These are phyloP conservation scores for Kwoniella shivajii DNA, from an alignment of 1,284 basidiomycete species.

Conservation along the genomic window DNA sequence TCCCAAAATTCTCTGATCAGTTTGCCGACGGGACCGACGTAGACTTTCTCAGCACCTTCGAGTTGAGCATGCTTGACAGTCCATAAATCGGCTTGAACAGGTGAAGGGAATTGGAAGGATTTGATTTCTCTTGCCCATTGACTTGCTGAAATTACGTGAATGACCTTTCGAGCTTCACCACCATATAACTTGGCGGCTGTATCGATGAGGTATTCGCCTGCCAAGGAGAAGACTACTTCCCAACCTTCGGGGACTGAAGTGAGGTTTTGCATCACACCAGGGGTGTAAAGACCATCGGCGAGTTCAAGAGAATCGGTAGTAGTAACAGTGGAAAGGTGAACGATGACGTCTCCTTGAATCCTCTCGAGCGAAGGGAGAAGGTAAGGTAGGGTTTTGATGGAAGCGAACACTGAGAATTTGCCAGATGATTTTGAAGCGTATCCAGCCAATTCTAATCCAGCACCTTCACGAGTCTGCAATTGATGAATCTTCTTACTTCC, in stretches of 20 bases:
- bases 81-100: conserved; percentile 21
- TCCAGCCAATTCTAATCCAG: conserved; percentile 79
- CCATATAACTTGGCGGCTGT: conserved; percentile 59
- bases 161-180: conserved; percentile 31
- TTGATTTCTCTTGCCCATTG: conserved; percentile 42
- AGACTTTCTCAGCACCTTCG: conserved; percentile 29
- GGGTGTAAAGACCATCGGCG: conserved; percentile 53
- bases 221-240: conserved; percentile 71
- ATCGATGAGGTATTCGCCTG: conserved; percentile 75
- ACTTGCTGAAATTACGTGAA: conserved; percentile 54
- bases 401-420: conserved; percentile 51
- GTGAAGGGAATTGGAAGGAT: conserved; percentile 45
- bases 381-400: conserved; percentile 61
- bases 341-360: conserved; percentile 68
- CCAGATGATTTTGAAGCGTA: conserved; percentile 62
- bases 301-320: conserved; percentile 65
- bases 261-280: conserved; percentile 54
- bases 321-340: conserved; percentile 77
- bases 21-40: conserved; percentile 42
- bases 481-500: conserved; percentile 60
- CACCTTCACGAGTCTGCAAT: conserved; percentile 83
- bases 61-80: conserved; percentile 19
- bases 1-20: conserved; percentile 22
- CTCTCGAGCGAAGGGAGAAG: conserved; percentile 72
- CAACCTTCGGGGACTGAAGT: conserved; percentile 69